These are phyloP conservation scores for Chrysanthemum makinoi DNA, from an alignment of 129 eudicot species.

Conservation along the genomic window DNA sequence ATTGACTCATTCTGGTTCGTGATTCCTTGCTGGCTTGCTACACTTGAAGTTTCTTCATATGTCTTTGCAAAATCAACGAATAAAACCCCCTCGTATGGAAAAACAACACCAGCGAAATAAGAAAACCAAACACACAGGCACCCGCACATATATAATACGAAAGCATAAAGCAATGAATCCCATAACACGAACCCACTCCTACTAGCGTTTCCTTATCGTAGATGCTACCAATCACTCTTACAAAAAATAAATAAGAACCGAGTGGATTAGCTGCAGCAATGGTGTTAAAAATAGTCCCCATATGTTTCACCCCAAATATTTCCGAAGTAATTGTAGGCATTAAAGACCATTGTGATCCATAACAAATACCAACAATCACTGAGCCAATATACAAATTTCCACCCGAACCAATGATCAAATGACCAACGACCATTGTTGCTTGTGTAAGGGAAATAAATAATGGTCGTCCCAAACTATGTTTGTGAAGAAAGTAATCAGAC, in stretches of 20 bases:
- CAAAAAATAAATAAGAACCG: conserved; percentile 78
- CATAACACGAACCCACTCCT: conserved; percentile 57
- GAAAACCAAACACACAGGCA: conserved; percentile 50
- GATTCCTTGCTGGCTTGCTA: conserved; percentile 5
- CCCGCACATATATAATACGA: conserved; percentile 59
- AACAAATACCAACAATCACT: conserved; percentile 72
- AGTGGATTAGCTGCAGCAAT: conserved; percentile 77
- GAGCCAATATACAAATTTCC: conserved; percentile 78
- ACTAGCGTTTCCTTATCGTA: conserved; percentile 60
- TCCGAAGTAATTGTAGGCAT: conserved; percentile 92
- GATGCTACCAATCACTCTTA: conserved; percentile 62
- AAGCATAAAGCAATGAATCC: conserved; percentile 80
- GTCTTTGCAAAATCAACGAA: conserved; percentile 35
- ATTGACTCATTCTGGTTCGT: too few species aligned
- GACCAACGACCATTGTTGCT: conserved; percentile 64
- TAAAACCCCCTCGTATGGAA: conserved; percentile 66
- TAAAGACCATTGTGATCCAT: conserved; percentile 89
- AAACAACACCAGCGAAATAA: conserved; percentile 59
- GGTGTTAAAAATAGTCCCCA: conserved; percentile 92
- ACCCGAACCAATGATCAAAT: conserved; percentile 65
- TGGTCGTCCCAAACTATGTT: conserved; percentile 68
- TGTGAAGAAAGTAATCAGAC: conserved; percentile 64
- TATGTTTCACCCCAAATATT: conserved; percentile 74
- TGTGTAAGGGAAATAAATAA: conserved; percentile 56
- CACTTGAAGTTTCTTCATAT: conserved; percentile 19